These are phyloP conservation scores for Hygrophila difformis DNA, from an alignment of 257 asterid species.

Conservation along the genomic window DNA sequence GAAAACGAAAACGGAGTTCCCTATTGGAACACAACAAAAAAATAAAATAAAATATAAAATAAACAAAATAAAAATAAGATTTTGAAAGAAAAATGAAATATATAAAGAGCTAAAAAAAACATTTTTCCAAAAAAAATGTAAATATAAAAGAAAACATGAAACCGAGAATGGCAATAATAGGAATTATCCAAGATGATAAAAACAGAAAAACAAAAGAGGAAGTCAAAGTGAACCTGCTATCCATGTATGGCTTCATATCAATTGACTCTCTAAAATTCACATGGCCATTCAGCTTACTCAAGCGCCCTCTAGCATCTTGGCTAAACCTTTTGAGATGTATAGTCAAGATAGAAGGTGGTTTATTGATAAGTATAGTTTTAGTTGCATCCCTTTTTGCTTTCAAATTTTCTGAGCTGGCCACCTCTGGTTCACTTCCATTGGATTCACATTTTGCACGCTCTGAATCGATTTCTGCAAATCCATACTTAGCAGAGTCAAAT, in stretches of 20 bases:
- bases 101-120: too few species aligned
- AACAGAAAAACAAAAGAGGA: conserved; percentile 3
- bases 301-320: conserved; percentile 81
- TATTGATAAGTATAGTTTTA: conserved; percentile 57
- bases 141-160: too few species aligned
- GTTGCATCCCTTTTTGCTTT: conserved; percentile 89
- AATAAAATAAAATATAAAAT: too few species aligned
- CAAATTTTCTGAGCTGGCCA: conserved; percentile 32
- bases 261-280: conserved; percentile 58
- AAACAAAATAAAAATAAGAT: too few species aligned
- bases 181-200: too few species aligned
- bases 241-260: conserved; percentile 62
- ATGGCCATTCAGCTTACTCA: conserved; percentile 80
- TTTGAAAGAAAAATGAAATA: too few species aligned
- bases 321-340: conserved; percentile 80
- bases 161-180: too few species aligned
- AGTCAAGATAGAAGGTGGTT: conserved; percentile 68
- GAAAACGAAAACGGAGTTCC: too few species aligned
- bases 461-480: conserved; percentile 16
- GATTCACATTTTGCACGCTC: conserved; percentile 24
- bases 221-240: conserved; percentile 48
- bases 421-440: conserved; percentile 33
- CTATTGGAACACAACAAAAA: too few species aligned
- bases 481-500: conserved; percentile 23
- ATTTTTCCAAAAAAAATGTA: too few species aligned